These are phyloP conservation scores for Dothideomycetes sp. DNA, from an alignment of 2,329 filamentous ascomycete genomes.

Conservation along the genomic window DNA sequence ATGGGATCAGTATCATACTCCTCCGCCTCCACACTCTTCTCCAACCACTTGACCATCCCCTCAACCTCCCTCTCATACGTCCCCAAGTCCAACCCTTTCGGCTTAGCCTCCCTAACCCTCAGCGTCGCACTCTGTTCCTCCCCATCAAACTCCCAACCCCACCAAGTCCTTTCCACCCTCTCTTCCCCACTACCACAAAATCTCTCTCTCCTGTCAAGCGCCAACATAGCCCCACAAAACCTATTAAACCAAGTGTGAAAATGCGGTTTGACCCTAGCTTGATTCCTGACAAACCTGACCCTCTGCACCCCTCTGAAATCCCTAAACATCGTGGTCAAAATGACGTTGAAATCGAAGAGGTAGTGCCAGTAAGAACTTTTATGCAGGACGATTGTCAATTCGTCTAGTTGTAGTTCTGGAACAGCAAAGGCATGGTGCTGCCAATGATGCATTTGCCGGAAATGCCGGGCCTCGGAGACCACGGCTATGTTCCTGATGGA, in stretches of 20 bases:
- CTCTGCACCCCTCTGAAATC: slow-evolving; percentile 25
- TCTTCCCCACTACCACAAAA: slow-evolving; percentile 28
- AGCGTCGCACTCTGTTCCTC: slow-evolving; percentile 25
- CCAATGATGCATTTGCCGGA: slow-evolving; percentile 28
- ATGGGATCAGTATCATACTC: slow-evolving; percentile 32
- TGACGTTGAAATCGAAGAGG: slow-evolving; percentile 26
- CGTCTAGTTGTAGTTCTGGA: slow-evolving; percentile 21
- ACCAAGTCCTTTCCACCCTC: slow-evolving; percentile 29
- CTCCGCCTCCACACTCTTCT: slow-evolving; percentile 28
- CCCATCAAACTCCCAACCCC: slow-evolving; percentile 29
- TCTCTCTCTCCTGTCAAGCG: slow-evolving; percentile 32
- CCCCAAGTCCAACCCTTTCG: slow-evolving; percentile 26
- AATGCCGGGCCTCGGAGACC: slow-evolving; percentile 23
- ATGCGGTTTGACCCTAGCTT: slow-evolving; percentile 27
- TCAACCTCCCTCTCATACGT: slow-evolving; percentile 30
- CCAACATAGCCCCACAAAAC: slow-evolving; percentile 31
- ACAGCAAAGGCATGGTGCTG: slow-evolving; percentile 25
- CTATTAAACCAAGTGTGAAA: slow-evolving; percentile 32
- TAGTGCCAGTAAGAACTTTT: slow-evolving; percentile 27
- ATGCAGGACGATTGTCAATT: slow-evolving; percentile 27
- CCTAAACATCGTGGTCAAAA: slow-evolving; percentile 27
- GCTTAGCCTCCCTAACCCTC: slow-evolving; percentile 21
- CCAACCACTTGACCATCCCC: slow-evolving; percentile 29
- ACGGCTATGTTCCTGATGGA: slow-evolving; percentile 27
- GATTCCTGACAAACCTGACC: slow-evolving; percentile 29